phyloP scores from a whole-genome alignment of 1,284 basidiomycete species.

The Leccinum subrobustum region DNA sequence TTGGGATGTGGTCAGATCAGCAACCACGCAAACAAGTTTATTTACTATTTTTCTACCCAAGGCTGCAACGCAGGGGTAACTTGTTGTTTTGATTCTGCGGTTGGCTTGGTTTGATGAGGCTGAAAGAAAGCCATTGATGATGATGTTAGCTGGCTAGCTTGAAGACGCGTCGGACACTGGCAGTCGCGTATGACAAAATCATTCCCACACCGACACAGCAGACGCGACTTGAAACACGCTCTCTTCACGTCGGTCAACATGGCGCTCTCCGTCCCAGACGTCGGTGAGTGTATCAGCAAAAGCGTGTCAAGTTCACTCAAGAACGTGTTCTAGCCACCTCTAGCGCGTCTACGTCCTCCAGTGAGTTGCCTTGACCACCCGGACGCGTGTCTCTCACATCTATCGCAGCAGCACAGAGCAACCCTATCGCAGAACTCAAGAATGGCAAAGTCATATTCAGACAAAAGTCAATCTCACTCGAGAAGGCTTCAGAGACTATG shows the following conservation, averaged over 20 bases:
- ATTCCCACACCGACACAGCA: conserved; percentile 27
- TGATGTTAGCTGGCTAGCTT: not conserved
- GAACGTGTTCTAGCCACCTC: conserved; percentile 13
- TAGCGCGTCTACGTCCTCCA: conserved; percentile 6
- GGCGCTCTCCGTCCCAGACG: conserved; percentile 36
- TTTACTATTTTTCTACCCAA: conserved; percentile 98
- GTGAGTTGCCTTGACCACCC: conserved; percentile 15
- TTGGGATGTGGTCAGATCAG: conserved; percentile 8
- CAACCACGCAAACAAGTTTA: conserved; percentile 4
- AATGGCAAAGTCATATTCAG: conserved; percentile 77
- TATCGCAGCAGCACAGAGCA: conserved; percentile 34
- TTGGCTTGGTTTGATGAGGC: conserved; percentile 41
- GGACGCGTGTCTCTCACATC: not conserved
- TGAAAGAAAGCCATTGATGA: conserved; percentile 62
- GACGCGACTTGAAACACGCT: conserved; percentile 17
- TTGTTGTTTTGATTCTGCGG: conserved; percentile 40
- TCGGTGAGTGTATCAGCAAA: conserved; percentile 33
- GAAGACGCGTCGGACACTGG: conserved; percentile 29
- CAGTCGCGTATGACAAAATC: conserved; percentile 31
- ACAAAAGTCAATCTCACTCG: conserved; percentile 74
- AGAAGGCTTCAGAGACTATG: conserved; percentile 79
- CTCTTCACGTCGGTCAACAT: conserved; percentile 32
- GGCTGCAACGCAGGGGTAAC: conserved; percentile 75
- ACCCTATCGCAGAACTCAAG: conserved; percentile 58
- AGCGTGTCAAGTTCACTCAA: conserved; percentile 12